Evolutionary conservation across 495 filamentous ascomycete genomes (phyloP).

Genomic region (Daldinia vernicosa): DNA sequence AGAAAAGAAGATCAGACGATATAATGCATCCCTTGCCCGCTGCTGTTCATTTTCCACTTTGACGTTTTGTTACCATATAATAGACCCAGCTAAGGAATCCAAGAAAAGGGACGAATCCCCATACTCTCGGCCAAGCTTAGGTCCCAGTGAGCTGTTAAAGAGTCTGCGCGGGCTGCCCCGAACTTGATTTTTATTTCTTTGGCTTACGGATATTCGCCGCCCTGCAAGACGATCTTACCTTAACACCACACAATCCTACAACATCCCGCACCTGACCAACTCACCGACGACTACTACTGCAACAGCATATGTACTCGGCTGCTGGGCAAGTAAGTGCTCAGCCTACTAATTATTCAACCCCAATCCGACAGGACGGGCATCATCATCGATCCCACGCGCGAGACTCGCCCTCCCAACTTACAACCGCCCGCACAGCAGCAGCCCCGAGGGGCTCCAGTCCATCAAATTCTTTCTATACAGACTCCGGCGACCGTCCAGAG

Average conservation of each 20-base stretch:
- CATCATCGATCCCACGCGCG: constrained; percentile 46
- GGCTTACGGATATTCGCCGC: constrained; percentile 41
- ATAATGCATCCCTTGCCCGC: constrained; percentile 57
- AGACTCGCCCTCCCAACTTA: constrained; percentile 36
- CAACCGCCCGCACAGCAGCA: constrained; percentile 42
- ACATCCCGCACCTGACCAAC: constrained; percentile 39
- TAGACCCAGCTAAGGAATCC: constrained; percentile 44
- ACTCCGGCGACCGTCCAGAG: constrained; percentile 71
- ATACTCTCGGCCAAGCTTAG: constrained; percentile 41
- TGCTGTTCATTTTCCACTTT: constrained; percentile 47
- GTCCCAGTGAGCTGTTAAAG: constrained; percentile 52
- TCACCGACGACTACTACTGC: constrained; percentile 38
- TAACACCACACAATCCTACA: constrained; percentile 42
- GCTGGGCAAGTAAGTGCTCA: constrained; percentile 41
- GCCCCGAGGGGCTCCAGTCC: constrained; percentile 58
- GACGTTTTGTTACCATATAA: constrained; percentile 48
- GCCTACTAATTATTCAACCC: constrained; percentile 37
- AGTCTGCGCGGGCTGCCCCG: constrained; percentile 45
- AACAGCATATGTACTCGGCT: constrained; percentile 52
- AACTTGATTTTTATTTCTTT: constrained; percentile 48
- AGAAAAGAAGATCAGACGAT: constrained; percentile 61
- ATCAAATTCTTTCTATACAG: constrained; percentile 63
- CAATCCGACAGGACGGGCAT: constrained; percentile 44
- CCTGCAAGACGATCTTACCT: constrained; percentile 44
- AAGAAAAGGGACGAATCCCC: constrained; percentile 47